Evolutionary conservation across 306 rosid species (phyloP).

Genomic region (Vigna angularis): DNA sequence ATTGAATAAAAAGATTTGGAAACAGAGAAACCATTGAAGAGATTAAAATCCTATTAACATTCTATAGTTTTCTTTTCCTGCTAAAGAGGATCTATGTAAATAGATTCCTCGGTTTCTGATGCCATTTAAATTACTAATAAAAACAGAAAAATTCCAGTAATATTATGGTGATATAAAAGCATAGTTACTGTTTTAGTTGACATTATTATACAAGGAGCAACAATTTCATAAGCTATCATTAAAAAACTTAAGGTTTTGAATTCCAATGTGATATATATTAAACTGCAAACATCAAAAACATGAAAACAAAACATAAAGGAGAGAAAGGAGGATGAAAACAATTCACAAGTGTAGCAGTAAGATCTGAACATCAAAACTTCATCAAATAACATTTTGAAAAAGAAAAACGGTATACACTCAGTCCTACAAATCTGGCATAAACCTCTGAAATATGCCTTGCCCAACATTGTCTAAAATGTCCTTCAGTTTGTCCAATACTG

Average conservation of each 20-base stretch:
- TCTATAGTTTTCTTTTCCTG: neutral
- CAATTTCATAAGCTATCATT: conserved; percentile 6
- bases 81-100: neutral
- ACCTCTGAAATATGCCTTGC: conserved; percentile 86
- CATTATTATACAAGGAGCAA: neutral
- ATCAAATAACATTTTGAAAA: neutral
- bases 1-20: neutral
- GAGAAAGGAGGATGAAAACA: neutral
- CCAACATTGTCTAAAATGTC: conserved; percentile 90
- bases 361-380: neutral
- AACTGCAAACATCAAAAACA: conserved; percentile 4
- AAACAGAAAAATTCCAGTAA: conserved; percentile 1
- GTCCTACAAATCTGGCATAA: conserved; percentile 50
- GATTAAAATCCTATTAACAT: neutral
- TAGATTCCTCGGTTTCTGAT: conserved; percentile 1
- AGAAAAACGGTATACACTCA: too few species aligned
- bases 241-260: conserved; percentile 1
- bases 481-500: conserved; percentile 95
- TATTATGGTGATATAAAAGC: neutral
- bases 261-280: neutral
- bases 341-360: neutral
- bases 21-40: neutral
- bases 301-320: conserved; percentile 4
- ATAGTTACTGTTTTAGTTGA: neutral
- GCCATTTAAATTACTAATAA: neutral